phyloP scores from a whole-genome alignment of 2,329 filamentous ascomycete species.

The Capronia americana region DNA sequence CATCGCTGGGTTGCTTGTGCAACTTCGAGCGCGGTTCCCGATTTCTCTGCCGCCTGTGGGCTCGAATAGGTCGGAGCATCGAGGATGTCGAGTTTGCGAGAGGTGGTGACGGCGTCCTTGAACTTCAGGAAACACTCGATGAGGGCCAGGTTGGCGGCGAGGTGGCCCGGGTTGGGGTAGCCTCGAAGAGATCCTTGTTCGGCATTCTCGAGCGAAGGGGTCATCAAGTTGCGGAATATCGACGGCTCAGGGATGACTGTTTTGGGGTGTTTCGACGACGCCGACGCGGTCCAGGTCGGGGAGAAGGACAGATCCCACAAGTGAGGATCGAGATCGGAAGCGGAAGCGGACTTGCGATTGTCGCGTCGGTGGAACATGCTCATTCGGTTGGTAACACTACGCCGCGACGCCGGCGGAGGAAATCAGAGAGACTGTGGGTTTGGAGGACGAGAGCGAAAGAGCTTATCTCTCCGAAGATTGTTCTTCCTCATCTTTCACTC shows the following conservation, averaged over 20 bases:
- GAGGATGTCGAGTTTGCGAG: slow-evolving; percentile 19
- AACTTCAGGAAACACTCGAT: slow-evolving; percentile 34
- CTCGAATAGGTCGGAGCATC: slow-evolving; percentile 14
- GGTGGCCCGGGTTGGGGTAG: slow-evolving; percentile 32
- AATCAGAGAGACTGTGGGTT: background rate
- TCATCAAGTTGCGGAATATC: slow-evolving; percentile 29
- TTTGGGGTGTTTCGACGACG: slow-evolving; percentile 6
- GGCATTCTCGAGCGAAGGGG: slow-evolving; percentile 10
- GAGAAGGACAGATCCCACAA: background rate
- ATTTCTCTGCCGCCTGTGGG: background rate
- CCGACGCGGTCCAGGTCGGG: background rate
- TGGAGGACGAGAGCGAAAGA: background rate
- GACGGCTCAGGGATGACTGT: slow-evolving; percentile 30
- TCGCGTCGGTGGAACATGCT: slow-evolving; percentile 3
- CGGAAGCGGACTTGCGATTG: background rate
- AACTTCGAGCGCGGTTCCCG: background rate
- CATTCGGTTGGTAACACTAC: background rate
- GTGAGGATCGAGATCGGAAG: background rate
- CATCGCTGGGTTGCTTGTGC: slow-evolving; percentile 24
- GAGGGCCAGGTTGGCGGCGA: slow-evolving; percentile 30
- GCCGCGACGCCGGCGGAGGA: background rate
- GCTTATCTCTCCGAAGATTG: background rate
- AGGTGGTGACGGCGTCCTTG: slow-evolving; percentile 15
- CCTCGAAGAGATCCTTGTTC: slow-evolving; percentile 5
- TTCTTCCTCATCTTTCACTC: background rate